Evolutionary conservation across 257 asterid species (phyloP), one percentile per base, ranked within the genome.

Genomic region (Nicotiana knightiana): DNA sequence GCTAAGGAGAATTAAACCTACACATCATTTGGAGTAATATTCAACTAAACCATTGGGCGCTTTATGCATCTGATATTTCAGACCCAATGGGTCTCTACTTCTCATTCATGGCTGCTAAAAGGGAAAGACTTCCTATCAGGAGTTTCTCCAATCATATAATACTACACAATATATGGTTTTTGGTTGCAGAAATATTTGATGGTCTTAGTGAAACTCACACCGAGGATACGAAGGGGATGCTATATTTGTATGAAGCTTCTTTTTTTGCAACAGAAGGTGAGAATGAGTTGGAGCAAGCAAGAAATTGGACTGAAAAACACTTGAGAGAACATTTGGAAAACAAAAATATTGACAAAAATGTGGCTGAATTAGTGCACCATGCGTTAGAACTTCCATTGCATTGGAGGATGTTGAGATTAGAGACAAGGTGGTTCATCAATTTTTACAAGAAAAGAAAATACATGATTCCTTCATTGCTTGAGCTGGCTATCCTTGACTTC

Each of bases 201-300:
- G 9, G 86, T 68, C 77, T 76, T 84, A 67, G 82, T 28, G 86
- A 87, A 11, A 57, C 81, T 66, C 79, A 71, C 5, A 24, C 35
- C 1, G 61, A 85, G 6, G 90, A 91, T 9, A 76, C 61, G 0
- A 53, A 64, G 78, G 92, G 90, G 46, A 43, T 90, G 84, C 15
- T 88, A 32, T 85, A 86, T 61, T 61, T 90, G 17, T 88, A 91
- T 16, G 95, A 91, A 87, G 91, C 93, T 83, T 91, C 91, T 4
- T 82, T 81, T 83, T 58, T 88, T 8, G 53, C 80, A 82, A 58
- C 65, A 30, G 75, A 85, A 76, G 89, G 90, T 11, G 95, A 91
- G 64, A 78, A 11, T 4, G 84, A 53, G 17, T 73, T 91, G 63
- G 91, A 88, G 78, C 18, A 81, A 35, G 88, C 90, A 12, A 85